Conservation (phyloP, 1,139 yeast genomes). For the Kurtzmaniella natalensis region DNA sequence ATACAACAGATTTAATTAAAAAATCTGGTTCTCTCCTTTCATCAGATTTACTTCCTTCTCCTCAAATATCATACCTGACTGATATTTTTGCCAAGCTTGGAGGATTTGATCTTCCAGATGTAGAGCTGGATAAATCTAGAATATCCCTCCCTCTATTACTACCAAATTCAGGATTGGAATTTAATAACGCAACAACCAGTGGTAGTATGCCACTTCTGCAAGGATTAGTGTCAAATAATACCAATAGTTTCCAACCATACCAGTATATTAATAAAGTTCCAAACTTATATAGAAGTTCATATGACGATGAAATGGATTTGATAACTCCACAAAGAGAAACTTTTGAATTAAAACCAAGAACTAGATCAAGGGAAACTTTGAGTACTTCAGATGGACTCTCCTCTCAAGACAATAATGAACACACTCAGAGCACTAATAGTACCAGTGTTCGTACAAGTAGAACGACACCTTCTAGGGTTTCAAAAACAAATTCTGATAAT, state of each 20-base stretch:
- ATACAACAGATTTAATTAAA: conserved; percentile 30
- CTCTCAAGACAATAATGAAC: background rate
- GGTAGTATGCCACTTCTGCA: too few relatives aligned
- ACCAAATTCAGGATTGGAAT: background rate
- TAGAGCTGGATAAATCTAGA: conserved; percentile 6
- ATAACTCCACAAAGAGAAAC: background rate
- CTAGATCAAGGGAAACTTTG: conserved; percentile 27
- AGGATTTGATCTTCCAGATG: conserved; percentile 4
- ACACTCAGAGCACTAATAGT: background rate
- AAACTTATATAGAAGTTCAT: background rate
- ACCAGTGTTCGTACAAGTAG: conserved; percentile 1
- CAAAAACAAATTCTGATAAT: background rate
- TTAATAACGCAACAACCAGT: too few relatives aligned
- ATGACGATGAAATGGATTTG: background rate
- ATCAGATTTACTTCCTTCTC: conserved; percentile 36
- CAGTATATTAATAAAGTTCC: background rate
- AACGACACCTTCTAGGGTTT: too few relatives aligned
- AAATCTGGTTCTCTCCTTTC: conserved; percentile 26
- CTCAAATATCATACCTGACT: conserved; percentile 34
- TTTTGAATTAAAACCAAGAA: conserved; percentile 23
- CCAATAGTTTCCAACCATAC: background rate
- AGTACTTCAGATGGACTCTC: conserved; percentile 5
- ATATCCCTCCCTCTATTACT: conserved; percentile 2
- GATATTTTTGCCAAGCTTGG: conserved; percentile 22
- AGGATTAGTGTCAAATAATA: background rate